phyloP scores from a whole-genome alignment of 352 stramenopile species.

The Globisporangium acanthophoron region DNA sequence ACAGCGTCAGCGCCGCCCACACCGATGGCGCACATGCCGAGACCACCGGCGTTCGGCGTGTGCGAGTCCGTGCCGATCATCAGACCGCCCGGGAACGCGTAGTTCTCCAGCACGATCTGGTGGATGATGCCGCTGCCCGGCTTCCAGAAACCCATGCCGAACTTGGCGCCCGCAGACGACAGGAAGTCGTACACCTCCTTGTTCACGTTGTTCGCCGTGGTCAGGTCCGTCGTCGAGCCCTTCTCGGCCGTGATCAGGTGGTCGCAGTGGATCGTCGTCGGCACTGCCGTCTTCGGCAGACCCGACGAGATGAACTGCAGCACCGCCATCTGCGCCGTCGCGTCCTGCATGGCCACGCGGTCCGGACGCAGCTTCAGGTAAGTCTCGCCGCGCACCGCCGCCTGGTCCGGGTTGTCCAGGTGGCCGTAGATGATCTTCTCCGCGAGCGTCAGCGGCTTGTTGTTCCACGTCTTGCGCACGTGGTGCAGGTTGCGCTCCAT shows the following conservation, averaged over 20 bases:
- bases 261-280: slow-evolving; percentile 93
- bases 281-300: slow-evolving; percentile 89
- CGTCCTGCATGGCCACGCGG: slow-evolving; percentile 93
- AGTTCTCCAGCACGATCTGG: slow-evolving; percentile 95
- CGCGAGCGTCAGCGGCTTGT: slow-evolving; percentile 88
- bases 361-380: slow-evolving; percentile 92
- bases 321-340: slow-evolving; percentile 93
- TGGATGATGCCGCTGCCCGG: slow-evolving; percentile 92
- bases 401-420: slow-evolving; percentile 84
- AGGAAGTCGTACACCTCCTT: slow-evolving; percentile 93
- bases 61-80: slow-evolving; percentile 95
- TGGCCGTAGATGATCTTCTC: slow-evolving; percentile 96
- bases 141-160: slow-evolving; percentile 94
- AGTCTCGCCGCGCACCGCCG: slow-evolving; percentile 84
- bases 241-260: slow-evolving; percentile 94
- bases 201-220: slow-evolving; percentile 87
- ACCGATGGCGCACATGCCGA: slow-evolving; percentile 92
- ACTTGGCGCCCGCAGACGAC: slow-evolving; percentile 89
- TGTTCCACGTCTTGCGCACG: slow-evolving; percentile 86
- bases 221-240: slow-evolving; percentile 82
- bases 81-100: slow-evolving; percentile 91
- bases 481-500: slow-evolving; percentile 88
- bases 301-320: slow-evolving; percentile 94
- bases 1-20: slow-evolving; percentile 91
- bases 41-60: slow-evolving; percentile 90